Base-by-base conservation (phyloP, 331 rosid genomes). In the Acacia pycnantha region DNA sequence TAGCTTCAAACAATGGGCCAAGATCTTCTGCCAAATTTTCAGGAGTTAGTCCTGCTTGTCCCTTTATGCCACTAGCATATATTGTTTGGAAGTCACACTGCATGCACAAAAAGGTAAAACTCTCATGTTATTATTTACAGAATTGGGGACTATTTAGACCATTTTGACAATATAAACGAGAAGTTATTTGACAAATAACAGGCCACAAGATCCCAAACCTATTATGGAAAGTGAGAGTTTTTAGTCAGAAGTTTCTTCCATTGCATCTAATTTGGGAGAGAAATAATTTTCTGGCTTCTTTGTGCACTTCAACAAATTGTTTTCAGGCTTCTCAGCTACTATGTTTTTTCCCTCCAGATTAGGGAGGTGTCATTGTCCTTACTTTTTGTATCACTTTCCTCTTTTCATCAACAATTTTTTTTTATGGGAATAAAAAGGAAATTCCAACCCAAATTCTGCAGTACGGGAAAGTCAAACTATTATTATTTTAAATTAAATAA, bases 61-160 rank as follows among this genome's bases (percentile, higher is more conserved):
- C 99, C 86, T 93, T 91, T 79, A 96, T 92, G 31, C 99, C 99
- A 88, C 98, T 92, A 61, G 98, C 99, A 89, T 96, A 96, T 85
- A 93, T 92, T 74, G 86, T 97, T 83, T 96, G 99, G 84, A 96
- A 96, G 90, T 96, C 99, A 78, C 99, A 93, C 99, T 93, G 92
- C 88, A 90, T 48, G 53, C 48, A 82, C 81, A 77, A 77, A n/a
- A 84, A 74, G 37, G 77, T 41, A 54, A 73, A 46, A 14, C n/a
- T 37, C 27, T 22, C 62, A 77, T 51, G 15, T 37, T 40, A 69
- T 40, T 70, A 70, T 43, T 70, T 43, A 70, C 21, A 43, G 54
- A 70, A 70, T 43, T 22, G 35, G 27, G 11, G 12, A 11, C 51
- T 69, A 76, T 54, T 61, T 47, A 41, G 12, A 79, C 61, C 18